These are phyloP conservation scores for Phialophora tarda DNA, from an alignment of 2,329 filamentous ascomycete genomes.

Conservation along the genomic window DNA sequence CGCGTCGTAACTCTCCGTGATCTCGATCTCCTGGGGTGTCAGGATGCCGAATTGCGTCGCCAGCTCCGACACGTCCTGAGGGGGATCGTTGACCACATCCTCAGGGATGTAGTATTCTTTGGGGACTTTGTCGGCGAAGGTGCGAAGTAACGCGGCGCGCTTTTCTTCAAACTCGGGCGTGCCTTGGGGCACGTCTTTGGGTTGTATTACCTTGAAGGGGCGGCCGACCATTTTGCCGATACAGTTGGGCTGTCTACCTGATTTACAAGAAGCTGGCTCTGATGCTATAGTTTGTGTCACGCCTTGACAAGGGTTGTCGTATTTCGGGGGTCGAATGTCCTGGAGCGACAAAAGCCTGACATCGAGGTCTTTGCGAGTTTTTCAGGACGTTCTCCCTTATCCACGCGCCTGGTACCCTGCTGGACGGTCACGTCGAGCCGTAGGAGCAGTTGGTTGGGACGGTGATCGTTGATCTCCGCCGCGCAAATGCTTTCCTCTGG, in stretches of 20 bases:
- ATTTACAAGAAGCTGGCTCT: background rate
- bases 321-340: background rate
- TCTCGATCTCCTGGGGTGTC: constrained; percentile 51
- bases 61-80: constrained; percentile 51
- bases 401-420: background rate
- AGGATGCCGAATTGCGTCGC: constrained; percentile 57
- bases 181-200: constrained; percentile 24
- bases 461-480: constrained; percentile 20
- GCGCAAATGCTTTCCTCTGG: constrained; percentile 20
- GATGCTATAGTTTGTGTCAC: background rate
- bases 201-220: constrained; percentile 22
- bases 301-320: background rate
- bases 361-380: background rate
- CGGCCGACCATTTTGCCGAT: constrained; percentile 24
- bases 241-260: background rate
- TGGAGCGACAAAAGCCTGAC: background rate
- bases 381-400: background rate
- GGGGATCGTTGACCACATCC: constrained; percentile 35
- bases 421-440: background rate
- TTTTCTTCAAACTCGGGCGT: constrained; percentile 32
- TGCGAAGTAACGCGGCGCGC: constrained; percentile 21
- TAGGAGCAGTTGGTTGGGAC: background rate
- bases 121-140: constrained; percentile 46
- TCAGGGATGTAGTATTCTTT: constrained; percentile 51
- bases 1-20: constrained; percentile 57